A percentile compares a stretch with the other conserved stretches of the same genome.
These are phyloP conservation scores for Rhizophagus clarus DNA, from an alignment of 192 early-diverging fungal genomes.

Conservation along the genomic window DNA sequence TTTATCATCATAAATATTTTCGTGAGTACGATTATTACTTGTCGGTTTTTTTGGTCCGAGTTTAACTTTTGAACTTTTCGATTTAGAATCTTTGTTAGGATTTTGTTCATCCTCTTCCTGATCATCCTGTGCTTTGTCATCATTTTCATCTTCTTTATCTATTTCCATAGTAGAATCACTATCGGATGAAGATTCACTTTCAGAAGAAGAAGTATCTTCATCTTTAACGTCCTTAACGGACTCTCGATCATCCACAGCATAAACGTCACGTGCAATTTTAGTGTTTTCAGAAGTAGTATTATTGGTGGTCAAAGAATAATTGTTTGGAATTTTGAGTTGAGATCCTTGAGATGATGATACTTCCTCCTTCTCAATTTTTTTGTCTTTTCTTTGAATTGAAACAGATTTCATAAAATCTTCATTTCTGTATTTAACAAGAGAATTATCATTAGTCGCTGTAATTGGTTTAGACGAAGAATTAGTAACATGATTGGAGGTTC, in stretches of 20 bases:
- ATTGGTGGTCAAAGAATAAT: background rate
- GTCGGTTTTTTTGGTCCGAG: background rate
- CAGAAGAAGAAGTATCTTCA: too few relatives aligned
- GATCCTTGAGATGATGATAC: background rate
- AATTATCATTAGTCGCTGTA: background rate
- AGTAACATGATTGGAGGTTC: background rate
- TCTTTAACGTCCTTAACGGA: too few relatives aligned
- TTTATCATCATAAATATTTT: background rate
- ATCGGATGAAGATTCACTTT: background rate
- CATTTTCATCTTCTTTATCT: background rate
- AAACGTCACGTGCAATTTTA: background rate
- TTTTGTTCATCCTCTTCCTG: background rate
- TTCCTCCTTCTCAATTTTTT: background rate
- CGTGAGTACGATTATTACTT: background rate
- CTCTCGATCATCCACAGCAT: too few relatives aligned
- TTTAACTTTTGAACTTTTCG: background rate
- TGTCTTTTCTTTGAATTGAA: background rate
- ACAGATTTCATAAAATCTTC: background rate
- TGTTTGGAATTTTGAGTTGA: background rate
- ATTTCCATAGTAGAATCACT: background rate
- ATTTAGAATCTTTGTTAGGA: background rate
- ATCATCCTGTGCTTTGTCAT: too few relatives aligned
- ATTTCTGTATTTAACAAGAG: background rate
- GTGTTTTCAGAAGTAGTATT: background rate
- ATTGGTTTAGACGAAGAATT: background rate